Base-by-base conservation (phyloP, 805 yeast genomes). In the Candida awuae region DNA sequence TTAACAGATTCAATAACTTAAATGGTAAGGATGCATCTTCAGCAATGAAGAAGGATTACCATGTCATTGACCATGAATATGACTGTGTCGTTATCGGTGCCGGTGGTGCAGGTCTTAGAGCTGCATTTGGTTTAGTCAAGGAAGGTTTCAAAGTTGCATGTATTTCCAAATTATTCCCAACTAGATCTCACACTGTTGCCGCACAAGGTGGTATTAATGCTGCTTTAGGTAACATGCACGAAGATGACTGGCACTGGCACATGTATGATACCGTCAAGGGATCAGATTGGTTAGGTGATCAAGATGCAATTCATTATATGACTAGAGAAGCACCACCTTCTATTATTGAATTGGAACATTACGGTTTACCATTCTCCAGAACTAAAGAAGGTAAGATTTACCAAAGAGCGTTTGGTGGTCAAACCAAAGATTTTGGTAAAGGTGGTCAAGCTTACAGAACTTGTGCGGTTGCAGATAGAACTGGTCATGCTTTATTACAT, bases 121-220 rank as follows among this genome's bases (percentile, higher is more conserved):
- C 98, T 30, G 97, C 98, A 28, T 92, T 90, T 54, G 98, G 98
- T 49, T 73, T 90, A 42, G 95, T 97, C 42, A 88, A 86, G 59
- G 95, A 94, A 39, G 98, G 98, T 32, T 90, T 73, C 71, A 90
- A 92, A 65, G 90, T 96, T 33, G 98, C 98, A 27, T 92, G 98
- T 77, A 77, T 90, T 53, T 81, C 97, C 50, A 90, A 90, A 68
- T 76, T 90, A 56, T 90, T 90, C 74, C 98, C 97, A 41, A 90
- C 98, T 22, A 83, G 98, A 68, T 88, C 97, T 15, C 98, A 90
- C 63, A 90, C 98, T 16, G 98, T 90, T 37, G 97, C 97, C 42
- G 98, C 98, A 37, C 98, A 90, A 68, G 98, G 98, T 68, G 98
- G 98, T 70, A 92, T 90, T 67, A 90, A 90, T 58, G 98, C 97